Evolutionary conservation across 192 early-diverging fungal genomes (phyloP).

Genomic region (Geosiphon pyriformis): DNA sequence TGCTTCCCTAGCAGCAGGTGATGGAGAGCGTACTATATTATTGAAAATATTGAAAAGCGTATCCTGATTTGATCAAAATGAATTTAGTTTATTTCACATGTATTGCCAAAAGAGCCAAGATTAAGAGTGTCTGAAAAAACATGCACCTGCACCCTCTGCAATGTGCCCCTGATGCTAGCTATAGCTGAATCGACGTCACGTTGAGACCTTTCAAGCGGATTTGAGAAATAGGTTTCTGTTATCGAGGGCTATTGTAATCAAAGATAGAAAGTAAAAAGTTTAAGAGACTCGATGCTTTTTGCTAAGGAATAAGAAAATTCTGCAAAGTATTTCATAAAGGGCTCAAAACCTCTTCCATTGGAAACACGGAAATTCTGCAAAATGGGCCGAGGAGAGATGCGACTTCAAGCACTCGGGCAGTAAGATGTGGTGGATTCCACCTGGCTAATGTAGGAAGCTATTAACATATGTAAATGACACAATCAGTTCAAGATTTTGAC

Average conservation of each 20-base stretch:
- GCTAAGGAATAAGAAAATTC: no score
- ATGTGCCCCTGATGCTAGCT: conserved; percentile 51
- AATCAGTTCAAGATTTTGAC: no score
- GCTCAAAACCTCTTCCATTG: conserved; percentile 32
- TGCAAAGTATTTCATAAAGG: no score
- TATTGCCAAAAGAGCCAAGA: no score
- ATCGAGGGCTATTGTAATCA: conserved; percentile 41
- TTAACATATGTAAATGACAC: no score
- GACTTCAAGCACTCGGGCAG: conserved; percentile 52
- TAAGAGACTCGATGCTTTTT: no score
- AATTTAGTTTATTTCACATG: neutral
- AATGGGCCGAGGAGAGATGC: conserved; percentile 73
- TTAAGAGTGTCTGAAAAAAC: no score
- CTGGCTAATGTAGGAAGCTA: conserved; percentile 32
- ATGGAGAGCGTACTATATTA: conserved; percentile 60
- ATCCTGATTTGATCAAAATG: neutral
- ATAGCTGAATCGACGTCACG: conserved; percentile 52
- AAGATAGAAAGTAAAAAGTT: conserved; percentile 24
- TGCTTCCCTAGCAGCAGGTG: conserved; percentile 47
- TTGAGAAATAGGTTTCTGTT: conserved; percentile 41
- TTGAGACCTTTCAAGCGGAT: conserved; percentile 47
- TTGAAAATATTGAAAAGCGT: conserved; percentile 48
- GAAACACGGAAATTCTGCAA: conserved; percentile 52
- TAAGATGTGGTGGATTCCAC: conserved; percentile 53
- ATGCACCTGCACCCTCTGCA: conserved; percentile 50